Evolutionary conservation across 176 grass and related monocot species (phyloP), one percentile per base, ranked within the genome.

Genomic region (Carex littledalei): DNA sequence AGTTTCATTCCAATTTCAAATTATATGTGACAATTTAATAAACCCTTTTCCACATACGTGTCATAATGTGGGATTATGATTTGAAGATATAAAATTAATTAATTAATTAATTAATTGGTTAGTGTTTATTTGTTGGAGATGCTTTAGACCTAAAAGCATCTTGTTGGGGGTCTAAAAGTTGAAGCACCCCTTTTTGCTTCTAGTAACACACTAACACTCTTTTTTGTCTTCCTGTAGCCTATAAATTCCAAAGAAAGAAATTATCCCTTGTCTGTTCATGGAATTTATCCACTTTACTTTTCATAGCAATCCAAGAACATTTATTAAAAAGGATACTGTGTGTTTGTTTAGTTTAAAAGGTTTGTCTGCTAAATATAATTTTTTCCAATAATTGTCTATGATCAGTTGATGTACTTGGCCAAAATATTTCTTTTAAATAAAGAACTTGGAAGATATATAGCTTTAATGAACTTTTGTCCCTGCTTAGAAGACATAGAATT

Each of bases 211-310:
- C 45, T 67, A 83, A 67, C 60, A 17, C 18, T 18, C 45, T 63
- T 67, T 26, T 26, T 63, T 49, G 84, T 86, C 70, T 63, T 49
- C 54, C 14, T 79, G 84, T 86, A 78, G 54, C 57, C 75, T 22
- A 79, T 86, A 79, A 65, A 63, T 67, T 86, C 84, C 84, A 86
- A 86, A 53, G 24, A 18, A 65, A 54, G 16, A 52, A 67, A 67
- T 14, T 47, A 68, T 32, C 24, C 10, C 11, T 35, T 83, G 81
- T 83, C 81, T 69, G 81, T 83, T 69, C 63, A 69, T 83, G 20
- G 43, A 83, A 83, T 37, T 69, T 53, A 69, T 83, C 63, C 63
- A 68, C 64, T 69, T 29, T 7, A 64, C 37, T 50, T 82, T 65
- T 47, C 7, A 15, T 79, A 31, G 3, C 35, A 79, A 53, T 64